Percentiles rank a stretch among this genome's conserved stretches.
These are phyloP conservation scores for Vigna angularis DNA, from an alignment of 306 rosid species.

Conservation along the genomic window DNA sequence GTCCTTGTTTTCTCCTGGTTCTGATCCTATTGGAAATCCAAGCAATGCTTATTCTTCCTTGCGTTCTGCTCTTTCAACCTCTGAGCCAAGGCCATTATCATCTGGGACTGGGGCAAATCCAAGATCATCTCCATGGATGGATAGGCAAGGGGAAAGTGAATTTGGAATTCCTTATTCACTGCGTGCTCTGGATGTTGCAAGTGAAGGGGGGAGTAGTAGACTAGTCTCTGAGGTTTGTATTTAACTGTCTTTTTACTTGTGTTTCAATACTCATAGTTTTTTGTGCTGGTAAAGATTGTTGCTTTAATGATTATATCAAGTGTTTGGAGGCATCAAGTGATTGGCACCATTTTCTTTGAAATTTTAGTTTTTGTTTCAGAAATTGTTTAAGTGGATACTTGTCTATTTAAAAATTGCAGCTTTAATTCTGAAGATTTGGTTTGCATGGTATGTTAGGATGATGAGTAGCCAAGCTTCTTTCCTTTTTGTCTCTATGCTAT, in stretches of 20 bases:
- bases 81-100: conserved; percentile 58
- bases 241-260: conserved; percentile 35
- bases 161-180: conserved; percentile 78
- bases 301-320: conserved; percentile 1
- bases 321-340: conserved; percentile 1
- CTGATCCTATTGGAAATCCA: conserved; percentile 65
- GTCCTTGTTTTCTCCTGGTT: conserved; percentile 66
- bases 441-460: not conserved
- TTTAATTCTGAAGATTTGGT: conserved; percentile 17
- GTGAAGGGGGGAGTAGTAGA: conserved; percentile 81
- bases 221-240: conserved; percentile 82
- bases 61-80: conserved; percentile 60
- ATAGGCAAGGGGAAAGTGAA: conserved; percentile 68
- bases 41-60: conserved; percentile 54
- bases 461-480: not conserved
- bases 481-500: not conserved
- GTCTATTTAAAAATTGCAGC: conserved; percentile 1
- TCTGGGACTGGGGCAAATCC: conserved; percentile 57
- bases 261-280: conserved; percentile 13
- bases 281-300: conserved; percentile 7
- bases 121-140: conserved; percentile 72
- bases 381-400: conserved; percentile 21
- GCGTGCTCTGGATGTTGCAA: conserved; percentile 59
- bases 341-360: conserved; percentile 1
- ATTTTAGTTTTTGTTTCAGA: not conserved